Evolutionary conservation across 495 filamentous ascomycete genomes (phyloP).

Genomic region (Aspergillus nidulans): DNA sequence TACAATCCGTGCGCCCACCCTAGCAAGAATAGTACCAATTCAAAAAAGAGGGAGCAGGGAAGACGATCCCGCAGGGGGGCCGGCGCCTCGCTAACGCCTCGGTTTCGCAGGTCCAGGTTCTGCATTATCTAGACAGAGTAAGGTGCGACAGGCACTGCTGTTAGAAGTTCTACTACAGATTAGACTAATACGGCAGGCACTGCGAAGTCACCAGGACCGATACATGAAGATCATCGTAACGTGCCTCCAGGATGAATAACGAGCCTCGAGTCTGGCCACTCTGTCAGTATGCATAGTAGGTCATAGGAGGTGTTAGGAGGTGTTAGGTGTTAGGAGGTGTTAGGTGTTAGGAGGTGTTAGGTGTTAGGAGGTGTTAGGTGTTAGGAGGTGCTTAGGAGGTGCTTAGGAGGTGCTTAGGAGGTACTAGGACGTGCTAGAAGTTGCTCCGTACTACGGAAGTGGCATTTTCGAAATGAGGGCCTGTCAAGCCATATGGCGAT

Average conservation of each 20-base stretch:
- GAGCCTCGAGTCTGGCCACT: too few species aligned
- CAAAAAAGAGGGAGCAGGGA: neutral
- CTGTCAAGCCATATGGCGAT: neutral
- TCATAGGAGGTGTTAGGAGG: too few species aligned
- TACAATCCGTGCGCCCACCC: conserved; percentile 11
- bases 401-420: too few species aligned
- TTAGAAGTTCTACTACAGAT: neutral
- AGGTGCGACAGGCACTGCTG: neutral
- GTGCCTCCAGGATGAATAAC: too few species aligned
- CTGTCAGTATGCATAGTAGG: too few species aligned
- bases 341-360: too few species aligned
- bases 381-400: too few species aligned
- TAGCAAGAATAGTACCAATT: neutral
- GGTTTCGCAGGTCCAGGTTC: neutral
- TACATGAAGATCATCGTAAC: neutral
- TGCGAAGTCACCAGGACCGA: neutral
- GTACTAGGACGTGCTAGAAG: neutral
- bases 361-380: too few species aligned
- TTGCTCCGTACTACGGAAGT: neutral
- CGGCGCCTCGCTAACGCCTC: neutral
- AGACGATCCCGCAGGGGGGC: neutral
- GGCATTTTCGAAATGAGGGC: neutral
- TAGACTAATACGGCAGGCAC: neutral
- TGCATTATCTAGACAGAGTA: neutral
- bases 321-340: too few species aligned